A percentile compares a stretch with the other conserved stretches of the same genome.
Conservation (phyloP, 495 filamentous ascomycete genomes). For the Staphylotrichum longicolle region DNA sequence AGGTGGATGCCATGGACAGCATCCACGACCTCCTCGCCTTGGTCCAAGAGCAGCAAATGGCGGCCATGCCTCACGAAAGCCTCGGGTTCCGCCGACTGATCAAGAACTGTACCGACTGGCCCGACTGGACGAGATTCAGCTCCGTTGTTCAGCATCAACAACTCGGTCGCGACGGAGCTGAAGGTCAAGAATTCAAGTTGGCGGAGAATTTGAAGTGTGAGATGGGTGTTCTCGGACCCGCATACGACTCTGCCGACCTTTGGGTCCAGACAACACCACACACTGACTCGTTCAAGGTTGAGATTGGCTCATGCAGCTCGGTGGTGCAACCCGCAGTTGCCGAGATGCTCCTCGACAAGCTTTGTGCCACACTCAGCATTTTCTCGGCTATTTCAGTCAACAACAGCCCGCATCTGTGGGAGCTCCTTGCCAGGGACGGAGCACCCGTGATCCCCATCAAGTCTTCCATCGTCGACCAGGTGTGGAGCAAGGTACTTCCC, state of each 20-base stretch:
- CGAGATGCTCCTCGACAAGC: conserved; percentile 17
- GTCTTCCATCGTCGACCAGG: conserved; percentile 13
- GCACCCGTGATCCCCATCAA: conserved; percentile 12
- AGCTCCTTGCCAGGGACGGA: conserved; percentile 10
- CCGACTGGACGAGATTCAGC: conserved; percentile 37
- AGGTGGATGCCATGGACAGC: conserved; percentile 41
- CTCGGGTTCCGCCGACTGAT: conserved; percentile 35
- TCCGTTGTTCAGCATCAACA: conserved; percentile 34
- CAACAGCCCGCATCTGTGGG: conserved; percentile 11
- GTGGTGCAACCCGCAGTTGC: conserved; percentile 12
- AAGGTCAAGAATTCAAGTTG: conserved; percentile 16
- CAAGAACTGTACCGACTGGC: conserved; percentile 37
- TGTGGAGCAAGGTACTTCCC: conserved; percentile 15
- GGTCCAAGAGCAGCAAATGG: conserved; percentile 35
- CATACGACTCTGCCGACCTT: conserved; percentile 15
- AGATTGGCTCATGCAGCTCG: conserved; percentile 19
- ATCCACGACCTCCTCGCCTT: conserved; percentile 29
- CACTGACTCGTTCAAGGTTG: conserved; percentile 15
- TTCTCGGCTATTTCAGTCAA: background rate
- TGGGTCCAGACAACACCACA: conserved; percentile 16
- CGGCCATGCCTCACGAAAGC: conserved; percentile 33
- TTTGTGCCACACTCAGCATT: conserved; percentile 17
- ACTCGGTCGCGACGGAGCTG: conserved; percentile 22
- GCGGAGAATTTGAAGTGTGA: conserved; percentile 13
- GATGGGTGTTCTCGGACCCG: conserved; percentile 17